Evolutionary conservation across 345 rosid species (phyloP), one percentile per base, ranked within the genome.

Genomic region (Barbarea vulgaris): DNA sequence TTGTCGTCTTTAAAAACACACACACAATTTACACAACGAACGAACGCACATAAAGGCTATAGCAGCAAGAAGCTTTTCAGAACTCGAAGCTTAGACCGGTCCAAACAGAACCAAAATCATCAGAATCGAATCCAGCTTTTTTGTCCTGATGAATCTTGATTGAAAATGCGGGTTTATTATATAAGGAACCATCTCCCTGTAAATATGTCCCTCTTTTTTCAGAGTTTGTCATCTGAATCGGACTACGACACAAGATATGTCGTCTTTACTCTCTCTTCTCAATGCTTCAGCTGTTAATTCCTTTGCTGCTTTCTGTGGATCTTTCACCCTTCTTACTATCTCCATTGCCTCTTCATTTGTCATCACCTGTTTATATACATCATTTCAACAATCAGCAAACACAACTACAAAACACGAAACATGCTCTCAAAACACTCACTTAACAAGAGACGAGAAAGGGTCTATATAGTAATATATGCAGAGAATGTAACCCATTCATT

Each of bases 291-390:
- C 79, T 11, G 87, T 88, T 77, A 88, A 50, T 70, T 87, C 87
- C 85, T 88, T 90, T 3, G 96, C 91, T 7, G 96, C 96, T 78
- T 87, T 88, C 83, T 82, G 78, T 13, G 96, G 96, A 78, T 90
- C 91, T 79, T 82, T 88, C 48, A 78, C 75, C 78, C 74, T 84
- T 80, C 76, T 90, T n/a, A 80, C 96, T 68, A 90, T 81, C 33
- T 90, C 88, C 76, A 88, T 73, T 15, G 93, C 96, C 71, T 88
- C 96, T 65, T 90, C 89, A 77, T 90, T 90, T n/a, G 83, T 34
- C 90, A 90, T 84, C 76, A 90, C 96, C 96, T 80, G 80, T 52
- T 52, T 3, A 37, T 4, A 25, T n/a, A 21, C 61, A 68, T 55
- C 59, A 64, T 34, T 54, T 21, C 58, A 48, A n/a, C 63, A 59